Percentiles rank a stretch among this genome's conserved stretches.
These are phyloP conservation scores for Yarrowia sp. DNA, from an alignment of 805 yeast species.

Conservation along the genomic window DNA sequence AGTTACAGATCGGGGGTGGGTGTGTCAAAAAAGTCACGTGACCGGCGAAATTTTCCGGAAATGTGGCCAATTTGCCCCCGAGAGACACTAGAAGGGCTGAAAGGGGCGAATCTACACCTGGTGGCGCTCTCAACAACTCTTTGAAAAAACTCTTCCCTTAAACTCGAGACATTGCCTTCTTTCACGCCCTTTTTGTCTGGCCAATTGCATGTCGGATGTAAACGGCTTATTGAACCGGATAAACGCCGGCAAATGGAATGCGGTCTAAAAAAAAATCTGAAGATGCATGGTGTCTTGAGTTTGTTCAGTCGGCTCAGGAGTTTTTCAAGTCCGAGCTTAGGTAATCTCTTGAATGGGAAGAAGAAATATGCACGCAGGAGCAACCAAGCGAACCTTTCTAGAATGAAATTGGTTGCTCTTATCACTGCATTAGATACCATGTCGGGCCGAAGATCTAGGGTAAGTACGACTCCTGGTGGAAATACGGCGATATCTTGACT, in stretches of 20 bases:
- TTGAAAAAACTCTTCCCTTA: background rate
- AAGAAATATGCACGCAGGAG: conserved; percentile 10
- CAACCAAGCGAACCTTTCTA: conserved; percentile 4
- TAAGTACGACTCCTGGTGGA: background rate
- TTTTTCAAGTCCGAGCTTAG: conserved; percentile 18
- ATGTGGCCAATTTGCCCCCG: too few relatives aligned
- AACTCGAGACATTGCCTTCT: conserved; percentile 1
- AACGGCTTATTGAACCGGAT: conserved; percentile 14
- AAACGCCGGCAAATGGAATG: conserved; percentile 26
- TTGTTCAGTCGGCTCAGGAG: background rate
- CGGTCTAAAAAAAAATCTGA: background rate
- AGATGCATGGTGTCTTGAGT: conserved; percentile 8
- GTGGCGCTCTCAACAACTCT: background rate
- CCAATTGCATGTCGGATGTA: conserved; percentile 32
- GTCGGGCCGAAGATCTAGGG: conserved; percentile 2
- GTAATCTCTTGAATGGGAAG: background rate
- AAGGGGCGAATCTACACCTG: too few relatives aligned
- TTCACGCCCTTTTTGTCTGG: background rate
- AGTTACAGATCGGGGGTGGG: background rate
- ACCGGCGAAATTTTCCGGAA: background rate
- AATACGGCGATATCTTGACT: background rate
- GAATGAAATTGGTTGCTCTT: background rate
- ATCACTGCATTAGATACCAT: conserved; percentile 6
- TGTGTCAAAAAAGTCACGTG: conserved; percentile 8
- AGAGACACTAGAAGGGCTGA: too few relatives aligned